These are phyloP conservation scores for Sungouiozyma ichnusensis DNA, from an alignment of 805 yeast species.

Conservation along the genomic window DNA sequence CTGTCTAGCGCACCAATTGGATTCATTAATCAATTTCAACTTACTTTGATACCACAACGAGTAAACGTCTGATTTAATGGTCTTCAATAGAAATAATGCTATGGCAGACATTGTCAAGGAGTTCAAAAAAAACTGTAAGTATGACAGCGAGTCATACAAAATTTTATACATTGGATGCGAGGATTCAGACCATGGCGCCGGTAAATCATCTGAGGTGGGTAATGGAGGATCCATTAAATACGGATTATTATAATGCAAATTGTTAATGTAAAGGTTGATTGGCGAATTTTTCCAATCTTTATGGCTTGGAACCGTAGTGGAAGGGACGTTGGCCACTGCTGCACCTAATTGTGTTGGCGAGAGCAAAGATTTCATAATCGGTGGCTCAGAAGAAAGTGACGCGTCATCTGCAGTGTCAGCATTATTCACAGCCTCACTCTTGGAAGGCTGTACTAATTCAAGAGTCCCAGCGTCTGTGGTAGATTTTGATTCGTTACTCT, in stretches of 20 bases:
- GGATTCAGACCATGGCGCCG: conserved; percentile 48
- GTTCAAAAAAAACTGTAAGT: conserved; percentile 48
- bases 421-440: too few relatives aligned
- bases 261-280: conserved; percentile 22
- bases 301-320: neutral
- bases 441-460: too few relatives aligned
- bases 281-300: conserved; percentile 11
- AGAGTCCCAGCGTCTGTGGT: too few relatives aligned
- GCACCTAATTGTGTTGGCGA: conserved; percentile 5
- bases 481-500: too few relatives aligned
- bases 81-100: conserved; percentile 34
- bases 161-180: conserved; percentile 42
- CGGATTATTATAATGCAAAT: conserved; percentile 11
- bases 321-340: neutral
- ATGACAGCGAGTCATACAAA: conserved; percentile 51
- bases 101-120: conserved; percentile 36
- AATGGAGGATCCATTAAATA: neutral
- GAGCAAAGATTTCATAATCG: conserved; percentile 4
- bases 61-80: conserved; percentile 46
- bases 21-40: conserved; percentile 38
- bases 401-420: conserved; percentile 2
- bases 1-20: conserved; percentile 41
- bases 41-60: conserved; percentile 38
- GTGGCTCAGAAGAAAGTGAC: conserved; percentile 3
- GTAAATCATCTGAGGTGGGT: conserved; percentile 25